Evolutionary conservation across 257 asterid genomes (phyloP), one percentile per base, ranked within the genome.

Genomic region (Capsicum chinense): DNA sequence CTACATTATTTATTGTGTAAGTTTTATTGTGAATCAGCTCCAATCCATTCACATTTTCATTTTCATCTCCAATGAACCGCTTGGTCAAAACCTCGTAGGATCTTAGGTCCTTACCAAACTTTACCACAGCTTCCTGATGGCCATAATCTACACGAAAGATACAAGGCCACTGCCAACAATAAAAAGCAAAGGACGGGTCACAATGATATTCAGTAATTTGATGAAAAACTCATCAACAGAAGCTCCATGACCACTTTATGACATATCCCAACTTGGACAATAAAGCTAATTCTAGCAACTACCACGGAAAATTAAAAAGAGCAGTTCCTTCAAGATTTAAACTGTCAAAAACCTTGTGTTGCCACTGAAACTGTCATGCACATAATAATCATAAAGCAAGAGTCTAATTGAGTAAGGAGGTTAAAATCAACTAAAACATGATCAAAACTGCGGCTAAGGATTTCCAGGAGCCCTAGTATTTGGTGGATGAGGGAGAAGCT

Each of bases 401-500:
- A 26, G 33, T 26, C 33, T 26, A 26, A 26, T 26, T 26, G 33
- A 26, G 33, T 26, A 26, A 26, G 33, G 33, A 26, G 33, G 33
- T 26, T 26, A 26, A 26, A 26, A 1, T 26, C 33, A 26, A 26
- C 33, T 26, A 26, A 26, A 26, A 26, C 2, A 26, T 26, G 33
- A 26, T 26, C 33, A 26, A 26, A 26, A 1, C 33, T 26, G 33
- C 2, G 33, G 33, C 33, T 0, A 26, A 26, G 33, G 33, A 26
- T 26, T 26, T 26, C 33, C 33, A 26, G 2, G 33, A 26, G 33
- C 33, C 33, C 33, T 26, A 26, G 33, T 26, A 26, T 83, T 91
- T 37, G 99, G 99, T 85, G 99, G 99, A 88, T 91, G 93, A 58
- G 99, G 94, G 64, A 97, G 97, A 88, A 97, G 99, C 92, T 97